Evolutionary conservation across 495 filamentous ascomycete genomes (phyloP).

Genomic region (Hypoxylon fragiforme): DNA sequence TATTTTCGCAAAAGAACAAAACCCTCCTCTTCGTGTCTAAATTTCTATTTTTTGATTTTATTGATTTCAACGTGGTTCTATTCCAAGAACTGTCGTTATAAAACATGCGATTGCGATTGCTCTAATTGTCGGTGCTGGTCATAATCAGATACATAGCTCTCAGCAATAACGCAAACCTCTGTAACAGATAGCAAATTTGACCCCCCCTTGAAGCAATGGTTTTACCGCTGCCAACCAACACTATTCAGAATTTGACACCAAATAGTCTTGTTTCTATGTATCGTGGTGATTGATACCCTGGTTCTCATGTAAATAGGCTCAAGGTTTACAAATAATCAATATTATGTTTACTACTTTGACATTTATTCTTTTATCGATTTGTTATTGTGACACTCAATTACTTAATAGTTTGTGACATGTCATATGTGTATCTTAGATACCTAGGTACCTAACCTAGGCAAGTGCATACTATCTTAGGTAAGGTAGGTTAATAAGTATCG

Average conservation of each 20-base stretch:
- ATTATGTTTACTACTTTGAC: too few relatives aligned
- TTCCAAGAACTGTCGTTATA: background rate
- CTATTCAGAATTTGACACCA: background rate
- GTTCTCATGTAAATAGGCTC: too few relatives aligned
- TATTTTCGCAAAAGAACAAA: too few relatives aligned
- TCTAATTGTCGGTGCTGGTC: conserved; percentile 42
- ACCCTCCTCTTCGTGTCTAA: conserved; percentile 32
- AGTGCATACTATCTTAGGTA: too few relatives aligned
- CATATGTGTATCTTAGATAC: too few relatives aligned
- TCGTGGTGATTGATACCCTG: background rate
- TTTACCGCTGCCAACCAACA: conserved; percentile 39
- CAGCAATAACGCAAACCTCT: conserved; percentile 18
- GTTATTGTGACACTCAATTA: too few relatives aligned
- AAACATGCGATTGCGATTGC: conserved; percentile 20
- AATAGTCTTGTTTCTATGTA: conserved; percentile 20
- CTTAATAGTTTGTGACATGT: too few relatives aligned
- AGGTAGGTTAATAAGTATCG: too few relatives aligned
- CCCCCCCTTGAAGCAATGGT: conserved; percentile 36
- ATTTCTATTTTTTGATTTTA: conserved; percentile 14
- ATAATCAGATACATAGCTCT: conserved; percentile 42
- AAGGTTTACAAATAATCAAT: too few relatives aligned
- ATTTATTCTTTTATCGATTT: too few relatives aligned
- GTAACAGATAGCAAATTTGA: conserved; percentile 39
- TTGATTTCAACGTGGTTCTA: conserved; percentile 26
- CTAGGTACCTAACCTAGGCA: too few relatives aligned